A percentile compares a stretch with the other conserved stretches of the same genome.
Conservation (phyloP, 495 filamentous ascomycete genomes). For the Neurospora sp. region DNA sequence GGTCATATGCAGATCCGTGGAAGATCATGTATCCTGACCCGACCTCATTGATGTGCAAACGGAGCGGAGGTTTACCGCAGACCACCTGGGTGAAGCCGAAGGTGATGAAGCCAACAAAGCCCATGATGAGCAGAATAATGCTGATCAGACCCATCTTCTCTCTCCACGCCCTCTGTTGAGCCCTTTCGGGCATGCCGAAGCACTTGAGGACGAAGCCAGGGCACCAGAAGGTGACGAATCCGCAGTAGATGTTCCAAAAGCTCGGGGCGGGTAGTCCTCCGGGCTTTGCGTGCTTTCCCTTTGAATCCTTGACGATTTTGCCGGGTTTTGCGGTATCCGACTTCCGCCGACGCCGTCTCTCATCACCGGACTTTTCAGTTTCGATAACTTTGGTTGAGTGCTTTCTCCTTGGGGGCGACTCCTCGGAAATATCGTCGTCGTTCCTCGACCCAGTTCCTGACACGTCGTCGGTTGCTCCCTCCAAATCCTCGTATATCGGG, state of each 20-base stretch:
- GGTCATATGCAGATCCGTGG: conserved; percentile 80
- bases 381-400: conserved; percentile 15
- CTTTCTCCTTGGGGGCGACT: conserved; percentile 25
- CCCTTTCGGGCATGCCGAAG: conserved; percentile 79
- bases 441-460: conserved; percentile 29
- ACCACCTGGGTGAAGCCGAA: conserved; percentile 92
- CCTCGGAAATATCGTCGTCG: conserved; percentile 29
- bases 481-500: conserved; percentile 63
- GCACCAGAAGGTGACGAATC: conserved; percentile 87
- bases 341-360: conserved; percentile 16
- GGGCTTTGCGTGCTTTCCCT: conserved; percentile 44
- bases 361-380: conserved; percentile 26
- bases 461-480: conserved; percentile 31
- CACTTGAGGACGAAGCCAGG: conserved; percentile 76
- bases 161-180: conserved; percentile 88
- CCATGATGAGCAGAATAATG: conserved; percentile 79
- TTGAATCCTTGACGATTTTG: conserved; percentile 51
- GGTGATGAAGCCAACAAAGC: conserved; percentile 88
- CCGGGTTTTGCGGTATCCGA: conserved; percentile 25
- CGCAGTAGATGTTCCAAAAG: conserved; percentile 92
- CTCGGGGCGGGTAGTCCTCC: conserved; percentile 66
- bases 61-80: conserved; percentile 56
- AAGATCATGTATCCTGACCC: conserved; percentile 84
- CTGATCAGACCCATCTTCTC: conserved; percentile 98
- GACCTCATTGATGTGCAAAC: conserved; percentile 75